phyloP scores from a whole-genome alignment of 2,329 filamentous ascomycete genomes.

The Zasmidium cellare region DNA sequence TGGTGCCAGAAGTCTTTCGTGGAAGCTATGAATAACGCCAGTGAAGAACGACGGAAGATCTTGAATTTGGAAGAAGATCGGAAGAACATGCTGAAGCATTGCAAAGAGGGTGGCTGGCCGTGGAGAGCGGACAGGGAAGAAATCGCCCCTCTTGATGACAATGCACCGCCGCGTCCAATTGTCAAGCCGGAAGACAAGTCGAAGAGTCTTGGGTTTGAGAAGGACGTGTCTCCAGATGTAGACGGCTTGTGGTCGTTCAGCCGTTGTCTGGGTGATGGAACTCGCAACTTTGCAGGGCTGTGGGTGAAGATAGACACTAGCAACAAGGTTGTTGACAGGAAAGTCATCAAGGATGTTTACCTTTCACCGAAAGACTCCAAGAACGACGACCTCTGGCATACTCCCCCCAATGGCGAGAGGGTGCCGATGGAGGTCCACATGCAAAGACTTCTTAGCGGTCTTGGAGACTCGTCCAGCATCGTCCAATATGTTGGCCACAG shows the following conservation, averaged over 20 bases:
- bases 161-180: no score
- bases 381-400: neutral
- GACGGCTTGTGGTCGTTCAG: neutral
- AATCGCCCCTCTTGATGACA: no score
- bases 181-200: no score
- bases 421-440: neutral
- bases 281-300: neutral
- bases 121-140: no score
- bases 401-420: neutral
- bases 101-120: no score
- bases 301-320: neutral
- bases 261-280: neutral
- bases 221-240: neutral
- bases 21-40: no score
- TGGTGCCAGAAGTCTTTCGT: no score
- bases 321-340: neutral
- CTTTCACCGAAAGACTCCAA: neutral
- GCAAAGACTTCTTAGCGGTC: neutral
- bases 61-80: no score
- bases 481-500: neutral
- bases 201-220: no score
- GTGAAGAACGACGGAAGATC: no score
- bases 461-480: neutral
- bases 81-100: no score
- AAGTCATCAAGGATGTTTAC: neutral